A percentile compares a stretch with the other conserved stretches of the same genome.
Evolutionary conservation across 2,329 filamentous ascomycete species (phyloP).

Genomic region (Rutstroemia sp.): DNA sequence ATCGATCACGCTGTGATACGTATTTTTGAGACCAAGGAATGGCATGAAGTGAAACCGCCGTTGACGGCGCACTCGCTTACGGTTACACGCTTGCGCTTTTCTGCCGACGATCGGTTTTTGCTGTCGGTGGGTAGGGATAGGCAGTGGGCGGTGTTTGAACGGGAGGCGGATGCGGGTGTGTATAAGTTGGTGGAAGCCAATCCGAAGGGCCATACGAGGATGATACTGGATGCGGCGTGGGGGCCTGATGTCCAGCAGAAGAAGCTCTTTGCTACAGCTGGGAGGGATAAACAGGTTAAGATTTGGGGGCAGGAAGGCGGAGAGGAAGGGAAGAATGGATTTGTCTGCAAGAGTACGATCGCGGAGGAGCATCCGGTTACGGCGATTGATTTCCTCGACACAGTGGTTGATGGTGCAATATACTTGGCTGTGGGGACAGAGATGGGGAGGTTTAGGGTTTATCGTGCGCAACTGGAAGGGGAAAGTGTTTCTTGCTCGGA

Average conservation of each 20-base stretch:
- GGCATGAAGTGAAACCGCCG: constrained; percentile 81
- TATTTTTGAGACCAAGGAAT: constrained; percentile 77
- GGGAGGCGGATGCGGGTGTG: constrained; percentile 27
- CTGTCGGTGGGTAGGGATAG: constrained; percentile 87
- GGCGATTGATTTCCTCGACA: constrained; percentile 57
- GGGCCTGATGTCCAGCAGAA: constrained; percentile 38
- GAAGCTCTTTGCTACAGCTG: constrained; percentile 72
- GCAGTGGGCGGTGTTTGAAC: constrained; percentile 79
- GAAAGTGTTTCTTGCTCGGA: constrained; percentile 14
- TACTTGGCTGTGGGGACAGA: constrained; percentile 53
- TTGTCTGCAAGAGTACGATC: constrained; percentile 37
- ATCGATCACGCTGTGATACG: constrained; percentile 92
- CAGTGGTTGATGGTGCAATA: constrained; percentile 19
- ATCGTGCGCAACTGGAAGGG: constrained; percentile 2
- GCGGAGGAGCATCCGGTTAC: constrained; percentile 56
- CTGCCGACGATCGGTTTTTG: constrained; percentile 62
- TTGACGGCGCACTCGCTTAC: constrained; percentile 83
- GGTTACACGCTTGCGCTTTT: constrained; percentile 76
- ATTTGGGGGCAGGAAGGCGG: constrained; percentile 46
- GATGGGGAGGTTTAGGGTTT: constrained; percentile 27
- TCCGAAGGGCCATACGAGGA: constrained; percentile 79
- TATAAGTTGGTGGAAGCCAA: constrained; percentile 60
- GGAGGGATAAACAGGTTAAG: constrained; percentile 79
- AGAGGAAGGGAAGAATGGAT: constrained; percentile 16
- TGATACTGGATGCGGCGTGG: constrained; percentile 90